Conservation (phyloP, 1,284 basidiomycete species). For the Phlebopus sp. region DNA sequence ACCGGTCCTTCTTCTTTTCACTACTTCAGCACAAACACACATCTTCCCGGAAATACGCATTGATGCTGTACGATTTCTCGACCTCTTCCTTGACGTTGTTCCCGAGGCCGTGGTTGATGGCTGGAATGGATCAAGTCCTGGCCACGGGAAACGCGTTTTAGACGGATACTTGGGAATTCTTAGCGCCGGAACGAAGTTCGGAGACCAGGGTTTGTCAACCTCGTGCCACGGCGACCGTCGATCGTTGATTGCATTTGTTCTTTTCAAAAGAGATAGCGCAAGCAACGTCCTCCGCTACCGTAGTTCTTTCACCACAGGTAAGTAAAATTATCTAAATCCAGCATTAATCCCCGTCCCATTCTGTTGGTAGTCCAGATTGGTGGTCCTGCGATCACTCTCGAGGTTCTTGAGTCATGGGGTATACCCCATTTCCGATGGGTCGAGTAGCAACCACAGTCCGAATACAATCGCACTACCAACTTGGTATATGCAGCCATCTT, state of each 20-base stretch:
- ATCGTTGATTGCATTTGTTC: constrained; percentile 4
- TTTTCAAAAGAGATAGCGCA: constrained; percentile 42
- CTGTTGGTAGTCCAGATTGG: constrained; percentile 56
- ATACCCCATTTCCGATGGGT: constrained; percentile 15
- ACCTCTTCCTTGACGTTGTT: constrained; percentile 73
- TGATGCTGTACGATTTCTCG: constrained; percentile 83
- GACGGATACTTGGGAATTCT: constrained; percentile 76
- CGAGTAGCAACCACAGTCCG: constrained; percentile 10
- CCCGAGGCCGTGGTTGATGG: constrained; percentile 68
- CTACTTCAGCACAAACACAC: constrained; percentile 88
- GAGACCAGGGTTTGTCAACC: constrained; percentile 45
- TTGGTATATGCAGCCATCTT: constrained; percentile 55
- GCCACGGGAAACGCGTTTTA: constrained; percentile 61
- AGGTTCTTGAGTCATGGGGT: constrained; percentile 52
- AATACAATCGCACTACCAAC: constrained; percentile 30
- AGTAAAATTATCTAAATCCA: constrained; percentile 20
- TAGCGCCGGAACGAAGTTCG: constrained; percentile 61
- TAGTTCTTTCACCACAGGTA: constrained; percentile 63
- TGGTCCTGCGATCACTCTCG: constrained; percentile 59
- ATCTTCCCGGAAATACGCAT: constrained; percentile 94
- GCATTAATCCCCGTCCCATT: constrained; percentile 5
- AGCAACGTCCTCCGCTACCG: constrained; percentile 61
- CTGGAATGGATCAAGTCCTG: constrained; percentile 53
- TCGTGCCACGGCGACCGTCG: not conserved
- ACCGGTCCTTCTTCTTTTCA: constrained; percentile 76